Evolutionary conservation across 768 basidiomycete genomes (phyloP).

Genomic region (Leccinum olivaceopallidum): DNA sequence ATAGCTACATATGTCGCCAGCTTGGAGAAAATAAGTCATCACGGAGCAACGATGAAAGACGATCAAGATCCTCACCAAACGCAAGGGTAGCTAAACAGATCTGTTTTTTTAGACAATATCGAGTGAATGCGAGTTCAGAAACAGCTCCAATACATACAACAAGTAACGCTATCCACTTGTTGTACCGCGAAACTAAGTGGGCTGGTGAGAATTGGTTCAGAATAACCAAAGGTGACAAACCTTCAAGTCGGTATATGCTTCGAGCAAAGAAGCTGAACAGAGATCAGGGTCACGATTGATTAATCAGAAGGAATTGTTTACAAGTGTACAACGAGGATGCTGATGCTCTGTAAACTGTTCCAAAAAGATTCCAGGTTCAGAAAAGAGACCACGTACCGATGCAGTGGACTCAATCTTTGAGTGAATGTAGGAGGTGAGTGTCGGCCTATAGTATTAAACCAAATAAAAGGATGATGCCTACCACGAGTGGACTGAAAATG

Average conservation of each 20-base stretch:
- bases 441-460: background rate
- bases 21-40: background rate
- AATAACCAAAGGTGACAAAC: background rate
- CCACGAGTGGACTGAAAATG: slow-evolving; percentile 14
- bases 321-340: slow-evolving; percentile 18
- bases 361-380: background rate
- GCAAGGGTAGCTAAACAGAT: slow-evolving; percentile 1
- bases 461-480: background rate
- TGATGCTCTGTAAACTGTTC: slow-evolving; percentile 1
- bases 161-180: slow-evolving; percentile 9
- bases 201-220: background rate
- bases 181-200: slow-evolving; percentile 8
- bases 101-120: background rate
- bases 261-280: slow-evolving; percentile 13
- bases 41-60: background rate
- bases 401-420: slow-evolving; percentile 16
- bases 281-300: background rate
- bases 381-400: slow-evolving; percentile 8
- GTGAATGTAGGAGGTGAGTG: background rate
- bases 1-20: slow-evolving; percentile 10
- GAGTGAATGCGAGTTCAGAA: background rate
- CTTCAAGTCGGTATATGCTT: slow-evolving; percentile 9
- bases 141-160: slow-evolving; percentile 7
- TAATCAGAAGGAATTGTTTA: background rate
- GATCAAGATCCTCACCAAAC: slow-evolving; percentile 7